phyloP scores from a whole-genome alignment of 1,284 basidiomycete species.

The Trametes versicolor region DNA sequence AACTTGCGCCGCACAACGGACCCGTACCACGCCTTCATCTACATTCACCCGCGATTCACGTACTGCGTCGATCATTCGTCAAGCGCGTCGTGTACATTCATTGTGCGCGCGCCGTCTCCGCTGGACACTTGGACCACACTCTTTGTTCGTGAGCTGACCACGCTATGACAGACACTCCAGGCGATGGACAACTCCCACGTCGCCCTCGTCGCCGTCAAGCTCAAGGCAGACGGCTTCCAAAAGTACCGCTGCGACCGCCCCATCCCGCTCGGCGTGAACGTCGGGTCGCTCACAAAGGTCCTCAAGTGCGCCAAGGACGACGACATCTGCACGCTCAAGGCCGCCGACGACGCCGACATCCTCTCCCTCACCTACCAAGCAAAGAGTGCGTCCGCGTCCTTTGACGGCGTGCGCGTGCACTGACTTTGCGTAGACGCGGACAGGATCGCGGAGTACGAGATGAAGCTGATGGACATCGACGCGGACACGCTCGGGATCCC shows the following conservation, averaged over 20 bases:
- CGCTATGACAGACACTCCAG: slow-evolving; percentile 66
- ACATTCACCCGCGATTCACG: no score
- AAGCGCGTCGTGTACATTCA: no score
- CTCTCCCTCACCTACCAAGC: slow-evolving; percentile 94
- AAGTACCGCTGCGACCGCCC: slow-evolving; percentile 96
- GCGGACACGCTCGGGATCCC: slow-evolving; percentile 96
- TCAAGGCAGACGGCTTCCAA: slow-evolving; percentile 84
- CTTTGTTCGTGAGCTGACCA: background rate
- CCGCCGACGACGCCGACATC: slow-evolving; percentile 91
- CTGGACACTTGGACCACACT: background rate
- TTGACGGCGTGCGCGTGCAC: no score
- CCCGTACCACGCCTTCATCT: no score
- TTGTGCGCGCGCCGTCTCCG: no score
- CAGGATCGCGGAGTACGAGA: slow-evolving; percentile 97
- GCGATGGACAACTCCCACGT: slow-evolving; percentile 99
- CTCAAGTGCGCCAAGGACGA: slow-evolving; percentile 98
- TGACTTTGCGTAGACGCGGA: slow-evolving; percentile 85
- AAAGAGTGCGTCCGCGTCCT: slow-evolving; percentile 78
- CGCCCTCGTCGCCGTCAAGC: slow-evolving; percentile 89
- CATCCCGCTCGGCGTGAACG: slow-evolving; percentile 93
- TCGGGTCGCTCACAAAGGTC: slow-evolving; percentile 93
- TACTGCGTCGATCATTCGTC: no score
- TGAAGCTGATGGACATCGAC: slow-evolving; percentile 99
- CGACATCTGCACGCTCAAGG: slow-evolving; percentile 93
- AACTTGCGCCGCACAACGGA: no score